Evolutionary conservation across 2,329 filamentous ascomycete species (phyloP), one percentile per base, ranked within the genome.

Genomic region (Apiospora arundinis): DNA sequence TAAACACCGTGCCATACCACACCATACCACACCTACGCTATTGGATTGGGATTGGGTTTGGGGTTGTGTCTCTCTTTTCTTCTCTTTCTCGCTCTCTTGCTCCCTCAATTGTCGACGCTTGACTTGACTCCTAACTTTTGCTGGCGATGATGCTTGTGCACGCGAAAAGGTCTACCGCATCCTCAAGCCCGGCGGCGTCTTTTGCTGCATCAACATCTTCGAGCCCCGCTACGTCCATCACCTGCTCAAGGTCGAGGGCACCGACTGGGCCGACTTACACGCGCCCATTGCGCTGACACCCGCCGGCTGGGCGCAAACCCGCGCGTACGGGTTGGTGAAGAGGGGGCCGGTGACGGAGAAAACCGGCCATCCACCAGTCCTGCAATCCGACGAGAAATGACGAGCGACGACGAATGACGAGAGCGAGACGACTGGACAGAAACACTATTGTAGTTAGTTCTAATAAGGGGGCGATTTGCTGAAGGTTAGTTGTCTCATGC

Each of bases 161-260:
- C 42, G 4, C 12, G 16, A 16, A 32, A 32, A 52, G 67, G 67
- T 68, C 44, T 49, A 52, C 28, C 45, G 67, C 28, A 52, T 68
- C 16, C 45, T 68, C 67, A 68, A 68, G 46, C 67, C 67, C 7
- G 45, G 67, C 18, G 67, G 45, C 45, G 46, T 68, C 8, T 48
- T 68, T 42, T 37, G 25, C 16, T 49, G 44, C 32, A 68, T 68
- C 67, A 48, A 48, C 45, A 48, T 68, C 67, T 48, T 48, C 32
- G 67, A 48, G 28, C 67, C 67, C 28, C 67, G 67, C 67, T 68
- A 68, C 67, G 67, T 68, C 67, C 18, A 68, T 14, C 67, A 68
- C 28, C 32, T 68, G 44, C 67, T 68, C 1, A 49, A 68, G 45
- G 67, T 68, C 12, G 67, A 68, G 67, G 67, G 67, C 12, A 68